Conservation (phyloP, 2,329 filamentous ascomycete genomes). For the Penicillium concentricum region DNA sequence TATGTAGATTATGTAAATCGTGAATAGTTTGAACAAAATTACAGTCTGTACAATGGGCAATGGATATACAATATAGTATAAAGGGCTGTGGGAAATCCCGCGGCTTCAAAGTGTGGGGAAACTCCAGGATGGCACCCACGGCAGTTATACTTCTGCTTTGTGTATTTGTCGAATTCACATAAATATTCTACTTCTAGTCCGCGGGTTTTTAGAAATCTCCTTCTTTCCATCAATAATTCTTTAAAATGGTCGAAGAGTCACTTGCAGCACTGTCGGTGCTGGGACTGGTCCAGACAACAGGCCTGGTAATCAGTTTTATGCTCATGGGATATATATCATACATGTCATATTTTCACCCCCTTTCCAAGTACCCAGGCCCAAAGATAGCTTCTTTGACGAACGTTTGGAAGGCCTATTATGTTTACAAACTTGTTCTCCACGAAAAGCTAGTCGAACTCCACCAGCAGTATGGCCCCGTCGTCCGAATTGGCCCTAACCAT, state of each 20-base stretch:
- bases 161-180: too few relatives aligned
- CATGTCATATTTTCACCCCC: background rate
- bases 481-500: slow-evolving; percentile 12
- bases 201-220: background rate
- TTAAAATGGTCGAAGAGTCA: background rate
- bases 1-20: too few relatives aligned
- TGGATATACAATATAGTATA: too few relatives aligned
- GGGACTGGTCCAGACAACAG: background rate
- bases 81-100: background rate
- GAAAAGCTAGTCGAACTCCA: slow-evolving; percentile 6
- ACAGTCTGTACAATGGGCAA: too few relatives aligned
- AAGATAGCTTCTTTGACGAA: slow-evolving; percentile 4
- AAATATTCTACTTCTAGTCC: background rate
- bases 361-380: background rate
- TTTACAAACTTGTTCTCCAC: slow-evolving; percentile 4
- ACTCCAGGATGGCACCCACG: background rate
- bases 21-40: too few relatives aligned
- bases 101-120: background rate
- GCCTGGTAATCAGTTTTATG: background rate
- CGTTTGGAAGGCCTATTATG: slow-evolving; percentile 4
- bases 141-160: background rate
- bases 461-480: background rate
- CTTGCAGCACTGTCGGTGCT: background rate
- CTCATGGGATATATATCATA: background rate
- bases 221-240: background rate